phyloP scores from a whole-genome alignment of 306 rosid species.

The Lithocarpus polystachyus region DNA sequence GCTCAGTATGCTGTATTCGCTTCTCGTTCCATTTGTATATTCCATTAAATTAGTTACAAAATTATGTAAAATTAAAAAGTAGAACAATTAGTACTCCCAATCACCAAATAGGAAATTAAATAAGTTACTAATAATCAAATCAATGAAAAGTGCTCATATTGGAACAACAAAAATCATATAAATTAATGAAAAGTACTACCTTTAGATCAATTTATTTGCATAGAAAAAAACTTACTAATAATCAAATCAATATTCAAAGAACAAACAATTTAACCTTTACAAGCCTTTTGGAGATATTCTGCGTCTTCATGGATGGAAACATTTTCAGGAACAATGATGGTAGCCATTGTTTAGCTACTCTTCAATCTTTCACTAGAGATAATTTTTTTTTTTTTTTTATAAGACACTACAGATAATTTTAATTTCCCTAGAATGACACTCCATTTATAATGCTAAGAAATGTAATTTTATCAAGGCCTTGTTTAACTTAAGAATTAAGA shows the following conservation, averaged over 20 bases:
- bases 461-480: neutral
- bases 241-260: neutral
- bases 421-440: neutral
- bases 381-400: too few relatives aligned
- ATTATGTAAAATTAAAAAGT: neutral
- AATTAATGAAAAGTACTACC: too few relatives aligned
- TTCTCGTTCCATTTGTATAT: too few relatives aligned
- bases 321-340: slow-evolving; percentile 35
- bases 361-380: neutral
- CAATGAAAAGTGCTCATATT: neutral
- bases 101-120: neutral
- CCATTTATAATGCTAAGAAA: neutral
- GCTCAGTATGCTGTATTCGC: too few relatives aligned
- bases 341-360: slow-evolving; percentile 42
- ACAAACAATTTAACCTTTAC: slow-evolving; percentile 31
- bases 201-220: too few relatives aligned
- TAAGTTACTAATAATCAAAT: neutral
- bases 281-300: slow-evolving; percentile 52
- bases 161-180: neutral
- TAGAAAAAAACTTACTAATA: too few relatives aligned
- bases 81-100: neutral
- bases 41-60: too few relatives aligned
- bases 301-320: slow-evolving; percentile 59
- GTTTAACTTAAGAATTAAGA: neutral
- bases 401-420: too few relatives aligned